Base-by-base conservation (phyloP, 2,329 filamentous ascomycete genomes). In the Penicillium hordei region DNA sequence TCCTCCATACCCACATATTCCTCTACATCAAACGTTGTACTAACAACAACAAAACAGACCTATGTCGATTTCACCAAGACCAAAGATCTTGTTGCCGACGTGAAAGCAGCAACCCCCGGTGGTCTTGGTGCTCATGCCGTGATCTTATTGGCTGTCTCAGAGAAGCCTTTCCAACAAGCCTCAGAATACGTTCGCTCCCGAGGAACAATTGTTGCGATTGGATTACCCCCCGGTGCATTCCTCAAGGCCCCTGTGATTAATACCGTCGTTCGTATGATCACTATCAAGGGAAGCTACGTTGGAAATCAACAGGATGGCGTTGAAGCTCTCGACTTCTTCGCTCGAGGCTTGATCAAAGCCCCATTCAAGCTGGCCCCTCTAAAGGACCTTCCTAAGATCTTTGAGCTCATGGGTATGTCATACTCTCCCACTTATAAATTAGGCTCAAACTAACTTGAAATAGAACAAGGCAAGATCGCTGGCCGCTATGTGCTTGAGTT, bases 91-190 rank as follows among this genome's bases (percentile, higher is more conserved):
- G 88, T 94, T 61, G 84, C 84, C 65, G 90, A 93, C 60, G 91
- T 96, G 63, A 90, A 90, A 79, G 85, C 84, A 42, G 86, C 87
- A n/a, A 94, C 90, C 1, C 76, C 83, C 27, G 91, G 93, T 67
- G 90, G 93, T 46, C 91, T 61, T 36, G 59, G 59, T 4, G 61
- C 92, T 6, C 89, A 95, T 70, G 92, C 91, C 34, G 91, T 92
- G 61, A 81, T 96, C 63, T 81, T 96, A 43, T 85, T 96, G 55
- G 91, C 92, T 60, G 90, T 91, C 42, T 84, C 81, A 66, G 91
- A 96, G 83, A 90, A 88, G 81, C 92, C 93, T 46, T 96, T 96
- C 86, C 90, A 96, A 79, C 91, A 96, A 79, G 93, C 93, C 48
- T 86, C 88, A 36, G 86, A 83, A 77, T 96, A 96, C 76, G 88